These are phyloP conservation scores for Ogataea henricii DNA, from an alignment of 805 yeast genomes.

Conservation along the genomic window DNA sequence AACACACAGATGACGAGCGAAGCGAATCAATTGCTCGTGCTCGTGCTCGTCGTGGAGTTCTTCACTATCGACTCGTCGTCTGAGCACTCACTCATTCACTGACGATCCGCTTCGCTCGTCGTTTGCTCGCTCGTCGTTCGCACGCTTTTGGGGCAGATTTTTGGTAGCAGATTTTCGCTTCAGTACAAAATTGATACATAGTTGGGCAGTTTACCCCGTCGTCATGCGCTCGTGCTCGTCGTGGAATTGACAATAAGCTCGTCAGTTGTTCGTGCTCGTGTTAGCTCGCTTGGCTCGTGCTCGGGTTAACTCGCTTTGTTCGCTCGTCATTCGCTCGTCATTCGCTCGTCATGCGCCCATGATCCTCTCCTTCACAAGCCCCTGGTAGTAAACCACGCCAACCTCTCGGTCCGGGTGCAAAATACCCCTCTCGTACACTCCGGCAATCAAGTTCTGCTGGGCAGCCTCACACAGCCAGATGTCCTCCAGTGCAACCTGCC, in stretches of 20 bases:
- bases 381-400: slow-evolving; percentile 28
- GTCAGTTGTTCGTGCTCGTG: no score
- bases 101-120: slow-evolving; percentile 38
- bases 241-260: no score
- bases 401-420: slow-evolving; percentile 33
- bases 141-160: no score
- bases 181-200: no score
- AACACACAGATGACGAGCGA: background rate
- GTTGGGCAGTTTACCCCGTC: no score
- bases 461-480: slow-evolving; percentile 34
- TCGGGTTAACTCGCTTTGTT: no score
- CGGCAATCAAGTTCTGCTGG: slow-evolving; percentile 28
- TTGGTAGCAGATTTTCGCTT: no score
- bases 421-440: slow-evolving; percentile 29
- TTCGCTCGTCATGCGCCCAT: slow-evolving; percentile 22
- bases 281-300: no score
- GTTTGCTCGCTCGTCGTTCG: no score
- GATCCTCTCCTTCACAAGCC: slow-evolving; percentile 21
- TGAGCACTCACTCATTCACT: no score
- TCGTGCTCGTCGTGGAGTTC: no score
- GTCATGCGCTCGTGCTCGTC: no score
- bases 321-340: background rate
- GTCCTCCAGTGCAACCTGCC: slow-evolving; percentile 36
- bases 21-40: background rate
- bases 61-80: background rate